Base-by-base conservation (phyloP, 192 early-diverging fungal species). In the Entomortierella chlamydospora region DNA sequence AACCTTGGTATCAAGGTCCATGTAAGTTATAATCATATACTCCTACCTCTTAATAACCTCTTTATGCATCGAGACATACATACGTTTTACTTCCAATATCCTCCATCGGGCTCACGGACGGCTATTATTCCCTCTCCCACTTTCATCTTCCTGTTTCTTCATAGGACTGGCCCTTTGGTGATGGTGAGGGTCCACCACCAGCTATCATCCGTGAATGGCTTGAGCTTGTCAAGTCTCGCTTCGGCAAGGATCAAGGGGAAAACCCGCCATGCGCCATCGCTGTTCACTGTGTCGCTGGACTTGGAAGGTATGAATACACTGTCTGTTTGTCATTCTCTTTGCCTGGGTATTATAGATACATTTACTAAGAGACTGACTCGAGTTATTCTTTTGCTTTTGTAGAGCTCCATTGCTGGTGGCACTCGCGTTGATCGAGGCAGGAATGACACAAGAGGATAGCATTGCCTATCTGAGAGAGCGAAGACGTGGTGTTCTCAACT, bases 351-450 rank as follows among this genome's bases (percentile, higher is more conserved):
- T n/a, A n/a, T n/a, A n/a, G n/a, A n/a, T n/a, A n/a, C n/a, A n/a
- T n/a, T n/a, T n/a, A n/a, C 34, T 7, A 10, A 37, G 10, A 37
- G 10, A 47, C n/a, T 58, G 15, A 37, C 3, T 41, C 18, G 2
- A 45, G 7, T 45, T 30, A 58, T 5, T 25, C 8, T 58, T 58
- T 39, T 39, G 2, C 57, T 54, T 54, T 6, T 54, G 6, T 59
- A 88, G 87, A 50, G 87, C 87, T 6, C 89, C 89, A 17, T 83
- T 93, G 8, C 58, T 93, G 37, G 91, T 95, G 15, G 93, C 93
- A 1, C 91, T 95, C 72, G 92, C 93, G 10, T 77, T 95, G 43
- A 91, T 95, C 53, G 94, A 95, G 67, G 86, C 89, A 56, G 94
- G 94, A 20, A 90, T 95, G 89, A 72, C 85, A 4, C 86, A 92